Percentiles rank a stretch among this genome's conserved stretches.
These are phyloP conservation scores for Kwoniella heveanensis DNA, from an alignment of 768 basidiomycete genomes.

Conservation along the genomic window DNA sequence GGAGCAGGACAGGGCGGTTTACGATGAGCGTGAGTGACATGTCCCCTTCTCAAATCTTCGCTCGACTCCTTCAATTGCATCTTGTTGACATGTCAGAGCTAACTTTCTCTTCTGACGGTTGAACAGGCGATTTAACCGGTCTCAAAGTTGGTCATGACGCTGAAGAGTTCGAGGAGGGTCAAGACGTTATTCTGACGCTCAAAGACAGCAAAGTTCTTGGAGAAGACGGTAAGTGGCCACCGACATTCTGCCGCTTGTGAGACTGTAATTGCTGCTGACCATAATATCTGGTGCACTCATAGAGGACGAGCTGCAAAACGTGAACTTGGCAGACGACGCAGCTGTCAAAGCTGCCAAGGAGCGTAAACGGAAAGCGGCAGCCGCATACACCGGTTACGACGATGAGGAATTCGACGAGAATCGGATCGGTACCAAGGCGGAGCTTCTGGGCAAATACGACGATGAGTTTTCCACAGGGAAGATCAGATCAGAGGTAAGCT, in stretches of 20 bases:
- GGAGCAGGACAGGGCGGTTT: constrained; percentile 79
- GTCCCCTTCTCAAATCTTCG: constrained; percentile 4
- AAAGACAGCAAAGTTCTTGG: constrained; percentile 95
- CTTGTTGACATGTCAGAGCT: not conserved
- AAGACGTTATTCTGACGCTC: constrained; percentile 91
- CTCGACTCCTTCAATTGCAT: not conserved
- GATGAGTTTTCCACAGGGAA: constrained; percentile 77
- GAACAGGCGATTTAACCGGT: constrained; percentile 80
- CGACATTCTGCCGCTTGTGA: not conserved
- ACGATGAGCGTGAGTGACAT: constrained; percentile 75
- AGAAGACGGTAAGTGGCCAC: constrained; percentile 70
- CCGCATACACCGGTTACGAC: constrained; percentile 90
- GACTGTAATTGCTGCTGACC: not conserved
- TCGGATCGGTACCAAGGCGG: constrained; percentile 69
- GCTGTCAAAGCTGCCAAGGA: constrained; percentile 58
- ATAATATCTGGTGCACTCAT: not conserved
- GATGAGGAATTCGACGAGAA: constrained; percentile 85
- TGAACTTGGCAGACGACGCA: constrained; percentile 90
- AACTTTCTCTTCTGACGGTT: not conserved
- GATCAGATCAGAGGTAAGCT: constrained; percentile 43
- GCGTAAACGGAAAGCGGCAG: constrained; percentile 83
- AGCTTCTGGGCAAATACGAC: constrained; percentile 89
- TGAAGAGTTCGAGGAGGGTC: constrained; percentile 86
- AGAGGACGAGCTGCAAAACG: constrained; percentile 98
- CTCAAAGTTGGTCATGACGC: constrained; percentile 96